phyloP scores from a whole-genome alignment of 345 rosid genomes.

The Sonneratia alba region DNA sequence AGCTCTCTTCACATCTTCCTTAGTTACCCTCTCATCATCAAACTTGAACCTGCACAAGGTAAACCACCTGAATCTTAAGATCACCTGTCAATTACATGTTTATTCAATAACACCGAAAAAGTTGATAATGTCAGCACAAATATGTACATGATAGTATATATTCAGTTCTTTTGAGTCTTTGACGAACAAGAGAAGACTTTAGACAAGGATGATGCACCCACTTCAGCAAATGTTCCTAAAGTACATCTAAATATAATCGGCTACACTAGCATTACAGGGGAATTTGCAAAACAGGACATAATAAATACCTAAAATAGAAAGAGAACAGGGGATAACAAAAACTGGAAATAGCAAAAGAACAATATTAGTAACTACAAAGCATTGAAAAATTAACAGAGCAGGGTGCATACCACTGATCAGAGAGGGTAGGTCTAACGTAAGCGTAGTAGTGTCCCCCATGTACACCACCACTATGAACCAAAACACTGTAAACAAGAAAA shows the following conservation, averaged over 20 bases:
- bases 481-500: constrained; percentile 26
- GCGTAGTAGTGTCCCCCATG: constrained; percentile 63
- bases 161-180: background rate
- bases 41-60: constrained; percentile 32
- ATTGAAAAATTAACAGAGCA: background rate
- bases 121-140: background rate
- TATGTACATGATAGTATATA: background rate
- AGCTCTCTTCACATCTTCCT: constrained; percentile 43
- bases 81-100: background rate
- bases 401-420: constrained; percentile 41
- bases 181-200: background rate
- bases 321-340: background rate
- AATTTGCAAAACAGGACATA: background rate
- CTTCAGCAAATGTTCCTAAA: background rate
- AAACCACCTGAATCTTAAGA: background rate
- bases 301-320: background rate
- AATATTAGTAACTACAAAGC: background rate
- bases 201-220: background rate
- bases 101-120: background rate
- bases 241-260: background rate
- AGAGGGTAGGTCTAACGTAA: constrained; percentile 46
- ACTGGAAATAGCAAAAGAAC: background rate
- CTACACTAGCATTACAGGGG: background rate
- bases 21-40: constrained; percentile 51
- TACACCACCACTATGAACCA: constrained; percentile 63